phyloP scores from a whole-genome alignment of 305 asterid species.

The Nicotiana rustica region DNA sequence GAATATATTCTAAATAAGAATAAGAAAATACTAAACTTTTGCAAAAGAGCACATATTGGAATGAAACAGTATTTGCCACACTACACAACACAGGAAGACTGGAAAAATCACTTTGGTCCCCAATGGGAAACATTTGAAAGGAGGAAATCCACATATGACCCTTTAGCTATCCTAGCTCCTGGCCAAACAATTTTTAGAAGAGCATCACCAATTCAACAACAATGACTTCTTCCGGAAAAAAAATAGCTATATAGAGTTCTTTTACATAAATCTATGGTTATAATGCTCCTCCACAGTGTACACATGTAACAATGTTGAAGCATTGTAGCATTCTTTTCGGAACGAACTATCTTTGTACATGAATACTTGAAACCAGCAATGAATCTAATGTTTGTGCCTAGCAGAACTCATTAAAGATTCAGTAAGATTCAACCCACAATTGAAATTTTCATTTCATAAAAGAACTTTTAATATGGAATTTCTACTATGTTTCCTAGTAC shows the following conservation, averaged over 20 bases:
- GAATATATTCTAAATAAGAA: conserved; percentile 68
- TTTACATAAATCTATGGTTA: conserved; percentile 28
- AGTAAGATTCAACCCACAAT: not conserved
- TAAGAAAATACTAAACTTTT: conserved; percentile 62
- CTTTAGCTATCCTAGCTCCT: conserved; percentile 91
- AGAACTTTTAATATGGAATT: not conserved
- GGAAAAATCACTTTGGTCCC: conserved; percentile 85
- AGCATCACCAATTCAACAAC: conserved; percentile 49
- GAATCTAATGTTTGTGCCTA: conserved; percentile 15
- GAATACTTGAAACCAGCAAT: conserved; percentile 23
- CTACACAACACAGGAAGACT: conserved; percentile 70
- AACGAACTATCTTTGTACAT: conserved; percentile 32
- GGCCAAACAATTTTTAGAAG: conserved; percentile 83
- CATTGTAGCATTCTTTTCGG: conserved; percentile 23
- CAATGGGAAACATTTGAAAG: conserved; percentile 73
- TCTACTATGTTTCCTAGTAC: not conserved
- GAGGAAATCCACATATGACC: conserved; percentile 80
- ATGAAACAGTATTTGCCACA: conserved; percentile 89
- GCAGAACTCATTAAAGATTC: conserved; percentile 22
- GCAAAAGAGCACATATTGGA: conserved; percentile 61
- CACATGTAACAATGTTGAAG: conserved; percentile 29
- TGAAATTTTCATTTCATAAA: conserved; percentile 9
- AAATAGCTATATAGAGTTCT: conserved; percentile 30
- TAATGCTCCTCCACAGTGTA: conserved; percentile 10
- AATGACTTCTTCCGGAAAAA: conserved; percentile 38